These are phyloP conservation scores for Salpingoeca rosetta DNA, from an alignment of 78 protist species.

Conservation along the genomic window DNA sequence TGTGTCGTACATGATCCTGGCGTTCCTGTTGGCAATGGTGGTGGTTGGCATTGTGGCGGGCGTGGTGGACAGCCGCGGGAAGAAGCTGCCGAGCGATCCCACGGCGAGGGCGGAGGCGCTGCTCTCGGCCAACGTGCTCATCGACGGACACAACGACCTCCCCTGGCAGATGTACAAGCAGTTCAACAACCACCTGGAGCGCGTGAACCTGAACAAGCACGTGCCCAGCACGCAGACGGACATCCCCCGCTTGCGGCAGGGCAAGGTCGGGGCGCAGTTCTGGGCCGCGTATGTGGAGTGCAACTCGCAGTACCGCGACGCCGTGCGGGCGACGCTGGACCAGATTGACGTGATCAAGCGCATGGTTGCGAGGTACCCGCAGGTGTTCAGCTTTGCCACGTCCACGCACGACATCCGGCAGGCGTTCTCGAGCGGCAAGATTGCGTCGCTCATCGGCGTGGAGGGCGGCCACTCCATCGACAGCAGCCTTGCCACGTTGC, in stretches of 20 bases:
- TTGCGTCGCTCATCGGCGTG: slow-evolving; percentile 6
- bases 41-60: too few relatives aligned
- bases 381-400: neutral
- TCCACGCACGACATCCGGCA: neutral
- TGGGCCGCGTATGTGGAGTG: slow-evolving; percentile 21
- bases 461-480: slow-evolving; percentile 21
- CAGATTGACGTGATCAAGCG: neutral
- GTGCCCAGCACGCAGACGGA: too few relatives aligned
- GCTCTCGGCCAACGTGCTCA: too few relatives aligned
- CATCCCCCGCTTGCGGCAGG: slow-evolving; percentile 10
- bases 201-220: too few relatives aligned
- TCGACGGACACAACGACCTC: too few relatives aligned
- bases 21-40: too few relatives aligned
- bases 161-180: too few relatives aligned
- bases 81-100: too few relatives aligned
- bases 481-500: neutral
- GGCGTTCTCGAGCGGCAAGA: neutral
- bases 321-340: slow-evolving; percentile 11
- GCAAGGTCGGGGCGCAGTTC: slow-evolving; percentile 11
- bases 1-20: too few relatives aligned
- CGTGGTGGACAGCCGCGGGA: too few relatives aligned
- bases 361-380: neutral
- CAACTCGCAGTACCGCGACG: neutral
- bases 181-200: too few relatives aligned
- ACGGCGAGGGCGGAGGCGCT: too few relatives aligned